A percentile compares a stretch with the other conserved stretches of the same genome.
These are phyloP conservation scores for Phialemonium atrogriseum DNA, from an alignment of 2,329 filamentous ascomycete species.

Conservation along the genomic window DNA sequence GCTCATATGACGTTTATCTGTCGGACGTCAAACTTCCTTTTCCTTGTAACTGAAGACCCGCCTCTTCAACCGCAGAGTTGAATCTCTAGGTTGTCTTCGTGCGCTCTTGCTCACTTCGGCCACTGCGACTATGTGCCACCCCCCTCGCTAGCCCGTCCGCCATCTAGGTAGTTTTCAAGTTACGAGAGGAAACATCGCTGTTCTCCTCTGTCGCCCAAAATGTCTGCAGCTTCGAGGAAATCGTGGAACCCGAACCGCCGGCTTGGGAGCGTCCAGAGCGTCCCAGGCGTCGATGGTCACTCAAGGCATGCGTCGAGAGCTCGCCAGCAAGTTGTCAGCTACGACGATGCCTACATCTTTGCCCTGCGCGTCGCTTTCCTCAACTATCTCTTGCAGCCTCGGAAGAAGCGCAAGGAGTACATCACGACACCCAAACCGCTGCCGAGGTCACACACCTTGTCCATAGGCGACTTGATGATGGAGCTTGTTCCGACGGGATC, in stretches of 20 bases:
- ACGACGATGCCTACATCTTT: slow-evolving; percentile 84
- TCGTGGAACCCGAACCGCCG: slow-evolving; percentile 38
- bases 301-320: slow-evolving; percentile 38
- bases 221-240: slow-evolving; percentile 44
- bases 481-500: slow-evolving; percentile 54
- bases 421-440: slow-evolving; percentile 57
- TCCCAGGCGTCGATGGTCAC: slow-evolving; percentile 19
- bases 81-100: too few relatives aligned
- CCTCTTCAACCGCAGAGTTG: too few relatives aligned
- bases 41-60: too few relatives aligned
- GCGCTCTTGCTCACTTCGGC: too few relatives aligned
- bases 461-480: slow-evolving; percentile 78
- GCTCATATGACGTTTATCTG: too few relatives aligned
- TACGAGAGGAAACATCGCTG: background rate
- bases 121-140: too few relatives aligned
- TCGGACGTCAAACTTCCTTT: too few relatives aligned
- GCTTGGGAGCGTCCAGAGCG: slow-evolving; percentile 18
- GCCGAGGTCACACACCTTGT: slow-evolving; percentile 55
- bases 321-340: slow-evolving; percentile 40
- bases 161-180: too few relatives aligned
- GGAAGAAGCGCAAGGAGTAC: slow-evolving; percentile 83
- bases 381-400: slow-evolving; percentile 85
- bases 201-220: slow-evolving; percentile 18
- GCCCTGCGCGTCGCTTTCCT: slow-evolving; percentile 87
- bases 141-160: too few relatives aligned